Evolutionary conservation across 2,329 filamentous ascomycete species (phyloP), one percentile per base, ranked within the genome.

Genomic region (Setomelanomma holmii): DNA sequence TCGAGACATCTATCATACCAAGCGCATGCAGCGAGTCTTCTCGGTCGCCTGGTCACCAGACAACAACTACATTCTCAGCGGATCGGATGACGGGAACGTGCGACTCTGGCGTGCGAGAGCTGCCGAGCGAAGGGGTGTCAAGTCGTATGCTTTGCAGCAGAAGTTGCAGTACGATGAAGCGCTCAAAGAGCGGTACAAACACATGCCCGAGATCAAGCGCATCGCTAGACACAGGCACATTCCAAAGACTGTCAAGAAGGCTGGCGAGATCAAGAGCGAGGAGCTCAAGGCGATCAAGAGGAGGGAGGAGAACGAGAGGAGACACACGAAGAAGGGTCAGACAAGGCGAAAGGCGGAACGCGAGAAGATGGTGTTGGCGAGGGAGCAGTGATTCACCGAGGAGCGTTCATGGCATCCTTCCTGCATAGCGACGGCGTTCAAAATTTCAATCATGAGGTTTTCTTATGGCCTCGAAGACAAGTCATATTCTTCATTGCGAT

Each of bases 11-110:
- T 99, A 98, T 77, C 93, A 98, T 79, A 98, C 95, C 16, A 96
- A 97, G 78, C 87, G 95, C 58, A 97, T 97, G 93, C 93, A 98
- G 79, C 86, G 93, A 63, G 92, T 97, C 49, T 96, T 96, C 79
- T 88, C 89, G 8, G 87, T 87, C 41, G 86, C 85, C 56, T 98
- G 90, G 83, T 95, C 92, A 0, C 90, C 92, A 5, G 95, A 99
- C 74, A 88, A 89, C 61, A 90, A 90, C 66, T 99, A 96, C 73
- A 78, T 99, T 19, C 83, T 99, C 40, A 92, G 89, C 4, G 95
- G 93, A 38, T 95, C 89, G 12, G 95, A 98, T 72, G 95, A 98
- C 72, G 95, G 95, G 58, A 96, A 97, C 72, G 83, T 92, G 45
- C 83, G 93, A 30, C 79, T 99, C 33, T 99, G 95, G 95, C 86